Conservation (phyloP, 2,329 filamentous ascomycete species). For the Helminthosporium solani region DNA sequence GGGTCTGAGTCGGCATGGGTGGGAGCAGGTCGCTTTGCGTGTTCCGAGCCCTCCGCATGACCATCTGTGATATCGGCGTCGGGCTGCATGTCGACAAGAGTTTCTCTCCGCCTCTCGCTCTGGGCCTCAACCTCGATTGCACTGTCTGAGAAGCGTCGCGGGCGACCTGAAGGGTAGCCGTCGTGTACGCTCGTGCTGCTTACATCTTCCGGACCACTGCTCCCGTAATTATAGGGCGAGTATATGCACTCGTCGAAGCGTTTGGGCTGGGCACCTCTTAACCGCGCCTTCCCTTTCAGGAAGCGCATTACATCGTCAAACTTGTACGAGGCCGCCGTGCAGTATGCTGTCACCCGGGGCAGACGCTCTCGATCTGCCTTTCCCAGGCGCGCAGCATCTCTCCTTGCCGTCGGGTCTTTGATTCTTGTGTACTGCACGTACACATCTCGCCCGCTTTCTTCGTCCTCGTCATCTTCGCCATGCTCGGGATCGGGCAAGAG, state of each 20-base stretch:
- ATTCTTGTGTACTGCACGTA: slow-evolving; percentile 98
- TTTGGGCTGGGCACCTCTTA: slow-evolving; percentile 80
- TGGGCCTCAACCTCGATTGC: slow-evolving; percentile 67
- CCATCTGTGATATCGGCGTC: slow-evolving; percentile 34
- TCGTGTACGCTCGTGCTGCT: slow-evolving; percentile 35
- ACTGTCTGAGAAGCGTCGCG: slow-evolving; percentile 73
- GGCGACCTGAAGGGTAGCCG: slow-evolving; percentile 37
- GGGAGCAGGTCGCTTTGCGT: slow-evolving; percentile 25
- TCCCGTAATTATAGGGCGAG: slow-evolving; percentile 81
- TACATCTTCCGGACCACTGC: slow-evolving; percentile 42
- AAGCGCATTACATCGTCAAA: slow-evolving; percentile 88
- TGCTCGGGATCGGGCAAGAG: slow-evolving; percentile 89
- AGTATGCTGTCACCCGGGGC: slow-evolving; percentile 93
- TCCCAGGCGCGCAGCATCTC: slow-evolving; percentile 87
- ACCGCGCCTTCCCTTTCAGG: slow-evolving; percentile 78
- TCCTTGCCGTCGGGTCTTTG: slow-evolving; percentile 88
- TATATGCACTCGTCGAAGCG: slow-evolving; percentile 98
- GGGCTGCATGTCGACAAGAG: slow-evolving; percentile 62
- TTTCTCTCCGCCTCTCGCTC: slow-evolving; percentile 57
- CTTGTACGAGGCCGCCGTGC: slow-evolving; percentile 87
- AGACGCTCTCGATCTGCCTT: slow-evolving; percentile 88
- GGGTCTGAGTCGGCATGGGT: slow-evolving; percentile 36
- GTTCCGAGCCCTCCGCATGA: slow-evolving; percentile 27
- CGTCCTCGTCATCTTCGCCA: slow-evolving; percentile 72
- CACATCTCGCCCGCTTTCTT: slow-evolving; percentile 91